Evolutionary conservation across 805 yeast genomes (phyloP).

Genomic region (Jamesozyma piceae): DNA sequence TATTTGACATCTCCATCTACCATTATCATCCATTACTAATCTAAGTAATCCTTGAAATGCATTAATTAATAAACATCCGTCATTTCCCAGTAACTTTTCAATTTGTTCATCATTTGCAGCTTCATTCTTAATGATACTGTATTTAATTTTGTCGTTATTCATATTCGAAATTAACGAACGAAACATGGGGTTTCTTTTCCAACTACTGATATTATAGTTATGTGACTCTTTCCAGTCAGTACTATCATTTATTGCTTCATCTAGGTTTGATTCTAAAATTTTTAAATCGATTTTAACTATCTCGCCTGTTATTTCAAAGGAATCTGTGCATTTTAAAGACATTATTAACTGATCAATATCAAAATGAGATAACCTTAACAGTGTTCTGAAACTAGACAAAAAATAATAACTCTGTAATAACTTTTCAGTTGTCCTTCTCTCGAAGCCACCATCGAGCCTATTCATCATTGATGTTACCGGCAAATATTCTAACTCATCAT

Average conservation of each 20-base stretch:
- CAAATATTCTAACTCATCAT: slow-evolving; percentile 11
- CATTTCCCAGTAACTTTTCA: slow-evolving; percentile 13
- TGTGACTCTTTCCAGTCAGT: not conserved
- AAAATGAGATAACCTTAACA: slow-evolving; percentile 14
- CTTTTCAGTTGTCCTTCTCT: slow-evolving; percentile 12
- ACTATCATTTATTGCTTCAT: too few relatives aligned
- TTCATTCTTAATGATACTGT: slow-evolving; percentile 10
- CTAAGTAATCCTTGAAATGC: slow-evolving; percentile 18
- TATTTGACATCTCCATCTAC: slow-evolving; percentile 22
- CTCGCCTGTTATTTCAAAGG: slow-evolving; percentile 16
- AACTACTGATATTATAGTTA: not conserved
- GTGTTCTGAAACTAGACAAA: slow-evolving; percentile 14
- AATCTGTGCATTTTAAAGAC: slow-evolving; percentile 20
- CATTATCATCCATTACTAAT: slow-evolving; percentile 18
- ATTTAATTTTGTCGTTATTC: slow-evolving; percentile 7
- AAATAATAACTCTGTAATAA: slow-evolving; percentile 17
- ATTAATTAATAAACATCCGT: slow-evolving; percentile 15
- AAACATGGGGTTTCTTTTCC: slow-evolving; percentile 10
- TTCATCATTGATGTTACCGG: slow-evolving; percentile 2
- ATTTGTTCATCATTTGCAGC: slow-evolving; percentile 12
- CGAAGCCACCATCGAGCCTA: not conserved
- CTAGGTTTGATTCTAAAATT: too few relatives aligned
- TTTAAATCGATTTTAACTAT: slow-evolving; percentile 9
- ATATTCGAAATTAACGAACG: slow-evolving; percentile 8
- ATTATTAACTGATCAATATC: slow-evolving; percentile 19